A percentile compares a stretch with the other conserved stretches of the same genome.
Conservation (phyloP, 2,329 filamentous ascomycete genomes). For the Hymenoscyphus fraxineus region DNA sequence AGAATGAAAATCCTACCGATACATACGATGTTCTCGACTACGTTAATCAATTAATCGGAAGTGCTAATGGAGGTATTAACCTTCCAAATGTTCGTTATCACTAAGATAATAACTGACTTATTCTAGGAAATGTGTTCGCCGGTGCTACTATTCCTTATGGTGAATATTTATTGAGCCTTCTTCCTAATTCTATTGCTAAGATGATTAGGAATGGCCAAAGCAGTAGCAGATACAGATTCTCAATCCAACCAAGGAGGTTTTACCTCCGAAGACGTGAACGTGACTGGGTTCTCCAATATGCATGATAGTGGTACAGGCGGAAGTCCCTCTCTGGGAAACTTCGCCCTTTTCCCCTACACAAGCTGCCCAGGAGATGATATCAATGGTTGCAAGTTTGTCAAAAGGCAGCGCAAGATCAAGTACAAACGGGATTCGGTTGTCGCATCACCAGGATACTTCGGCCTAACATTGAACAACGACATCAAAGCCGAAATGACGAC, state of each 20-base stretch:
- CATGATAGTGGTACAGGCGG: conserved; percentile 46
- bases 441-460: conserved; percentile 62
- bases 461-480: conserved; percentile 52
- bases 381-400: conserved; percentile 53
- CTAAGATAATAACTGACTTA: background rate
- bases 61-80: conserved; percentile 46
- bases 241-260: conserved; percentile 45
- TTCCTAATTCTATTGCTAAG: conserved; percentile 22
- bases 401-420: conserved; percentile 44
- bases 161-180: background rate
- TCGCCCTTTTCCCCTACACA: conserved; percentile 44
- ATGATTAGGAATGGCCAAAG: conserved; percentile 48
- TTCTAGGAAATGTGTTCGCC: conserved; percentile 46
- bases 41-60: conserved; percentile 52
- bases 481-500: conserved; percentile 64
- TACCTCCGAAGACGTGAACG: conserved; percentile 43
- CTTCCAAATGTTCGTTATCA: background rate
- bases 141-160: conserved; percentile 50
- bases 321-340: conserved; percentile 44
- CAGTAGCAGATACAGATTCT: conserved; percentile 48
- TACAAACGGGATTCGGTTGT: conserved; percentile 45
- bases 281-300: conserved; percentile 49
- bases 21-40: conserved; percentile 39
- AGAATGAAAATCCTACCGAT: conserved; percentile 12
- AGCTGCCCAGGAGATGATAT: conserved; percentile 44